phyloP scores from a whole-genome alignment of 2,329 filamentous ascomycete genomes.

The Alternaria triticimaculans region DNA sequence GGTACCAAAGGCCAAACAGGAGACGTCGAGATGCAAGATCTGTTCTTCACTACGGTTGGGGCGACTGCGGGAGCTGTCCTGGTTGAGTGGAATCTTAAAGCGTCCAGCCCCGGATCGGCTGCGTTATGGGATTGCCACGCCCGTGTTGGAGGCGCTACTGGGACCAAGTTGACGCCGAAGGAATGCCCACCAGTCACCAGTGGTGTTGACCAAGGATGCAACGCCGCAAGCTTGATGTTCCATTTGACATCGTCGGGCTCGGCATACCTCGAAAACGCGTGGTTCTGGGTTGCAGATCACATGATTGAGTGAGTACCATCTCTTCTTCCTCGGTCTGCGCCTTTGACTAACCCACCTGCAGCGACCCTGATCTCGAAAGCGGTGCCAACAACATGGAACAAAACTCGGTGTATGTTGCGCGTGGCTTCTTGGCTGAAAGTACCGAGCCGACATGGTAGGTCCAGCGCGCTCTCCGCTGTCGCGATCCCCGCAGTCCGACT shows the following conservation, averaged over 20 bases:
- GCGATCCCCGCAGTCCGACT: not conserved
- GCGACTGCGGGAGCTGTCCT: not conserved
- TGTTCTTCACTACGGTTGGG: not conserved
- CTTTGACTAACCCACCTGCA: not conserved
- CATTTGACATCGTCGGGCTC: not conserved
- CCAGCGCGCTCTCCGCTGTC: not conserved
- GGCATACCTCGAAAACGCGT: not conserved
- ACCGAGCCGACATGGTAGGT: conserved; percentile 44
- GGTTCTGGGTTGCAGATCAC: not conserved
- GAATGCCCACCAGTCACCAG: conserved; percentile 69
- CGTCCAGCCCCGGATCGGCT: not conserved
- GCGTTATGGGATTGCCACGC: not conserved
- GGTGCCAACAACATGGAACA: conserved; percentile 60
- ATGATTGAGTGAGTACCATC: not conserved
- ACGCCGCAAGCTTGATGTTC: conserved; percentile 62
- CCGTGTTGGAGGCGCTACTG: conserved; percentile 72
- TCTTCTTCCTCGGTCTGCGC: not conserved
- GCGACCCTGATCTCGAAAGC: conserved; percentile 43
- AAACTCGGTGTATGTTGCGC: conserved; percentile 67
- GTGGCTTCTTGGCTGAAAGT: conserved; percentile 75
- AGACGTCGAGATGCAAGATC: not conserved
- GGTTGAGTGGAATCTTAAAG: not conserved
- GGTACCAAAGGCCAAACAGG: not conserved
- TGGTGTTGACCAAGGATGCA: conserved; percentile 61
- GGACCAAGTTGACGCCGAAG: conserved; percentile 75